phyloP scores from a whole-genome alignment of 2,329 filamentous ascomycete species.

The Phaeosphaeria sp. region DNA sequence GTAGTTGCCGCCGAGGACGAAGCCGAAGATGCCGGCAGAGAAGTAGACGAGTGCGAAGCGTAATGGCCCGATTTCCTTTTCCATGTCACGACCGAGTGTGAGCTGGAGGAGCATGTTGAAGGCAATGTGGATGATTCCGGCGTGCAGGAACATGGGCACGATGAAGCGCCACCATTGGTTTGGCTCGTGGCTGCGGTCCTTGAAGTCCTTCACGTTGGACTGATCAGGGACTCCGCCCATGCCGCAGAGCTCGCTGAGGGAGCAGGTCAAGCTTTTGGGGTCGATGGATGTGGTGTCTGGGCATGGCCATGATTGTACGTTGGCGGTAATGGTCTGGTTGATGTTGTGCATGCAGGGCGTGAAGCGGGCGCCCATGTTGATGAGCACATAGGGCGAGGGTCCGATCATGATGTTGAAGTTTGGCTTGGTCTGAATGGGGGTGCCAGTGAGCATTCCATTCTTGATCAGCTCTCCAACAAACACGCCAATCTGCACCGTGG shows the following conservation, averaged over 20 bases:
- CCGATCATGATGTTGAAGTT: slow-evolving; percentile 97
- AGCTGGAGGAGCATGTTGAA: slow-evolving; percentile 95
- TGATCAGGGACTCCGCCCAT: slow-evolving; percentile 79
- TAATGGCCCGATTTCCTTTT: slow-evolving; percentile 84
- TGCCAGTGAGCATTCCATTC: slow-evolving; percentile 80
- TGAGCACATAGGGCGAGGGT: slow-evolving; percentile 85
- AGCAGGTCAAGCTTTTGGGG: slow-evolving; percentile 64
- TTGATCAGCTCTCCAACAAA: slow-evolving; percentile 89
- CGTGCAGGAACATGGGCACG: slow-evolving; percentile 91
- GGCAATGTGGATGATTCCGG: slow-evolving; percentile 89
- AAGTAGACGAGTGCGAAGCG: slow-evolving; percentile 92
- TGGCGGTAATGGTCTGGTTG: slow-evolving; percentile 64
- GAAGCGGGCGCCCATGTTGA: slow-evolving; percentile 96
- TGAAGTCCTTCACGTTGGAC: slow-evolving; percentile 53
- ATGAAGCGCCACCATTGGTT: slow-evolving; percentile 99
- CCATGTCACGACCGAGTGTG: slow-evolving; percentile 90
- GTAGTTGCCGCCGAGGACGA: slow-evolving; percentile 93
- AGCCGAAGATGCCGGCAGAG: slow-evolving; percentile 90
- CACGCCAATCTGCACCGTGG: slow-evolving; percentile 76
- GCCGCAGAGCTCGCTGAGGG: slow-evolving; percentile 81
- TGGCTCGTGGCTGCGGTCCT: slow-evolving; percentile 68
- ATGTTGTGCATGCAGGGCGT: slow-evolving; percentile 94
- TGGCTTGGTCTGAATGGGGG: slow-evolving; percentile 79
- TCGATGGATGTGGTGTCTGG: slow-evolving; percentile 74
- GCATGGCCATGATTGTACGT: slow-evolving; percentile 72